phyloP scores from a whole-genome alignment of 345 rosid genomes.

The Acer campestre region DNA sequence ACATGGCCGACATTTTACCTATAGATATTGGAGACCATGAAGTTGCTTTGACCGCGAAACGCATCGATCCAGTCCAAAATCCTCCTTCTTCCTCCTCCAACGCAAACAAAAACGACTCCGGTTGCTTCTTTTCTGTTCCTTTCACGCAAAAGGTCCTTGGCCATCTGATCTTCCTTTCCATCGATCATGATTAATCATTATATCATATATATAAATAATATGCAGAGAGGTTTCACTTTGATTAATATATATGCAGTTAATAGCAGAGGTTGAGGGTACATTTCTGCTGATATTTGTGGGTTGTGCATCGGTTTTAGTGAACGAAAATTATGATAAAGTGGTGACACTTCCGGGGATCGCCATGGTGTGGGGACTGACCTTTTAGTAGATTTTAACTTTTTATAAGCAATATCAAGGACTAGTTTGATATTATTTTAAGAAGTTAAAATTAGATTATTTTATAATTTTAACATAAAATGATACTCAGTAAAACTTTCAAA shows the following conservation, averaged over 20 bases:
- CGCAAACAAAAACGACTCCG: slow-evolving; percentile 38
- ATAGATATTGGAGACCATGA: slow-evolving; percentile 27
- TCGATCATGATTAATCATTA: not conserved
- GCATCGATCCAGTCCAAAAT: slow-evolving; percentile 14
- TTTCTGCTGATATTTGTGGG: slow-evolving; percentile 85
- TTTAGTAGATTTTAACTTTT: too few relatives aligned
- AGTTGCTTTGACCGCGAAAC: slow-evolving; percentile 49
- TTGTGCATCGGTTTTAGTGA: slow-evolving; percentile 68
- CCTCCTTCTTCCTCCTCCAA: slow-evolving; percentile 28
- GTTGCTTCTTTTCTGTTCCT: slow-evolving; percentile 53
- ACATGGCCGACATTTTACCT: slow-evolving; percentile 51
- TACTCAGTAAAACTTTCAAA: too few relatives aligned
- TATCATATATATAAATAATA: too few relatives aligned
- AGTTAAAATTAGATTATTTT: too few relatives aligned
- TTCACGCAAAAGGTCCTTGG: slow-evolving; percentile 68
- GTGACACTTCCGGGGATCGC: slow-evolving; percentile 78
- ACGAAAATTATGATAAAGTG: slow-evolving; percentile 54
- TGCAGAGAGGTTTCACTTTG: too few relatives aligned
- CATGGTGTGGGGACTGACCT: slow-evolving; percentile 72
- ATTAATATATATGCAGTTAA: slow-evolving; percentile 38
- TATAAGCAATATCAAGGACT: too few relatives aligned
- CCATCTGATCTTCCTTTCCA: not conserved
- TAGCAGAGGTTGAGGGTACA: slow-evolving; percentile 74
- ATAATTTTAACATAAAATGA: too few relatives aligned
- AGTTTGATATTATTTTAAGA: too few relatives aligned